phyloP scores from a whole-genome alignment of 305 asterid genomes.

The Fraxinus ornus region DNA sequence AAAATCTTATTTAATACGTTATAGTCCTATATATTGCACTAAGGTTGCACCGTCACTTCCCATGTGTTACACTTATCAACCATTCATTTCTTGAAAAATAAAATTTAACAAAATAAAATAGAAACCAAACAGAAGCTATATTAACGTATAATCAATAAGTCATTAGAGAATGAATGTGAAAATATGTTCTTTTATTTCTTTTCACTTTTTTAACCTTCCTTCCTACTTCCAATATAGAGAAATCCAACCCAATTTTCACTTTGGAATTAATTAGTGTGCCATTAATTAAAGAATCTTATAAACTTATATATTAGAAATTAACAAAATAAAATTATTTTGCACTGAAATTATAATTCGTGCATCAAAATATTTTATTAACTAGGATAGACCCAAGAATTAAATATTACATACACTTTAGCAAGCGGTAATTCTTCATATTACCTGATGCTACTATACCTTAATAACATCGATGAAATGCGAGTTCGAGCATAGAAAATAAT shows the following conservation, averaged over 20 bases:
- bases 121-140: not conserved
- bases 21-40: not conserved
- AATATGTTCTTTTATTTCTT: not conserved
- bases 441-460: not conserved
- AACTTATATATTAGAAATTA: not conserved
- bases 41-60: not conserved
- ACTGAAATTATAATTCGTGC: not conserved
- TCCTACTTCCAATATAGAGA: not conserved
- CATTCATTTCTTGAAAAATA: not conserved
- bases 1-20: not conserved
- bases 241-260: not conserved
- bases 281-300: not conserved
- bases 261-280: not conserved
- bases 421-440: not conserved
- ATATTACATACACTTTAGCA: not conserved
- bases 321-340: not conserved
- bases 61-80: not conserved
- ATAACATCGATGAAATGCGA: not conserved
- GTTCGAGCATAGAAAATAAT: not conserved
- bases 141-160: not conserved
- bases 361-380: not conserved
- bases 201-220: not conserved
- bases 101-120: not conserved
- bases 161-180: not conserved
- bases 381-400: not conserved